These are phyloP conservation scores for Agaricales sp. DNA, from an alignment of 1,284 basidiomycete species.

Conservation along the genomic window DNA sequence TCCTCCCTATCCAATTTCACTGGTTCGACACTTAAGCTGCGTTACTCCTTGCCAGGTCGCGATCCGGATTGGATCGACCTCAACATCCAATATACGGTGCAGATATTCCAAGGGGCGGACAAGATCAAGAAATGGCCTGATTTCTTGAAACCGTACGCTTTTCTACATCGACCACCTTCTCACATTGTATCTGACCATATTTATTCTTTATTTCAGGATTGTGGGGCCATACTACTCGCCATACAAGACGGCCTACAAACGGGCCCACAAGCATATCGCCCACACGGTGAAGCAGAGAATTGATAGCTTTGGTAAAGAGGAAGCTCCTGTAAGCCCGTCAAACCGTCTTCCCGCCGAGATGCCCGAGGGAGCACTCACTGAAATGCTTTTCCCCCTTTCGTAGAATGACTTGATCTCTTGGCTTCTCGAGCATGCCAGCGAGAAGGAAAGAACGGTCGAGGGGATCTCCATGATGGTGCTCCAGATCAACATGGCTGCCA, in stretches of 20 bases:
- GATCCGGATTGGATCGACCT: conserved; percentile 2
- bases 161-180: background rate
- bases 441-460: conserved; percentile 4
- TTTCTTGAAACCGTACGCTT: conserved; percentile 3
- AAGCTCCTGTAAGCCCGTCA: conserved; percentile 16
- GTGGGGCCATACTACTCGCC: conserved; percentile 10
- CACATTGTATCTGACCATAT: background rate
- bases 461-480: background rate
- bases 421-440: conserved; percentile 13
- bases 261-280: conserved; percentile 11
- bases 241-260: conserved; percentile 6
- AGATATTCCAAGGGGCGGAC: background rate
- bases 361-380: too few relatives aligned
- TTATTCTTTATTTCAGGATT: conserved; percentile 9
- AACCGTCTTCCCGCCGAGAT: background rate
- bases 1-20: background rate
- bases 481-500: background rate
- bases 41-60: background rate
- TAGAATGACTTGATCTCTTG: conserved; percentile 15
- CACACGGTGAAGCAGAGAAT: conserved; percentile 16
- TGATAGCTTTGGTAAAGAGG: conserved; percentile 12
- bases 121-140: background rate
- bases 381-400: background rate
- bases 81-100: conserved; percentile 1
- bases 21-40: background rate